Percentiles rank a stretch among this genome's conserved stretches.
Conservation (phyloP, 352 stramenopile species). For the Globisporangium radiosum region DNA sequence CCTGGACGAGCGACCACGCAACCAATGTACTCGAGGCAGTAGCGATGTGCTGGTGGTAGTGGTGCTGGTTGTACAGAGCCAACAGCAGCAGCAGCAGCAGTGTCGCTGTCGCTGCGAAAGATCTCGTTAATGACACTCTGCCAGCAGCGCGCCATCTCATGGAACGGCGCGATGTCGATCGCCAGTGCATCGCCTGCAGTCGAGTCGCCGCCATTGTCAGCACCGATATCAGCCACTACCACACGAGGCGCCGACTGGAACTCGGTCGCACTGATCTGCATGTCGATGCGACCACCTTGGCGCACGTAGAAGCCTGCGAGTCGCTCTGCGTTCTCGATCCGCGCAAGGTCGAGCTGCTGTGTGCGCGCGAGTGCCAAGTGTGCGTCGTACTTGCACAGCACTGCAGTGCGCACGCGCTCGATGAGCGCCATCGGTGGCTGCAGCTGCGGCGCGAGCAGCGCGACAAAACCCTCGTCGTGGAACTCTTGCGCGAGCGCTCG, state of each 20-base stretch:
- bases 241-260: slow-evolving; percentile 10
- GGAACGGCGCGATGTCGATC: slow-evolving; percentile 23
- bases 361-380: slow-evolving; percentile 24
- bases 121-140: slow-evolving; percentile 15
- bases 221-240: background rate
- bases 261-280: slow-evolving; percentile 34
- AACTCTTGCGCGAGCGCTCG: slow-evolving; percentile 16
- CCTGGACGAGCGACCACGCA: slow-evolving; percentile 60
- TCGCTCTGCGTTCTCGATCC: slow-evolving; percentile 36
- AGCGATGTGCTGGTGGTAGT: background rate
- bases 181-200: background rate
- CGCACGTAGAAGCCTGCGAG: slow-evolving; percentile 68
- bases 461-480: slow-evolving; percentile 46
- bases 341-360: slow-evolving; percentile 25
- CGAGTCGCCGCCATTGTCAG: background rate
- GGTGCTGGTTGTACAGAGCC: slow-evolving; percentile 6
- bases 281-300: slow-evolving; percentile 62
- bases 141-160: slow-evolving; percentile 29
- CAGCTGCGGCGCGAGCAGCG: slow-evolving; percentile 16
- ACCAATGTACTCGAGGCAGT: slow-evolving; percentile 63
- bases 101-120: slow-evolving; percentile 3
- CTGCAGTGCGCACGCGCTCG: slow-evolving; percentile 15
- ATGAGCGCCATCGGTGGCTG: slow-evolving; percentile 14
- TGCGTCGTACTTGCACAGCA: slow-evolving; percentile 30
- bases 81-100: background rate